These are phyloP conservation scores for Pyrenochaeta sp. DNA, from an alignment of 2,329 filamentous ascomycete species.

Conservation along the genomic window DNA sequence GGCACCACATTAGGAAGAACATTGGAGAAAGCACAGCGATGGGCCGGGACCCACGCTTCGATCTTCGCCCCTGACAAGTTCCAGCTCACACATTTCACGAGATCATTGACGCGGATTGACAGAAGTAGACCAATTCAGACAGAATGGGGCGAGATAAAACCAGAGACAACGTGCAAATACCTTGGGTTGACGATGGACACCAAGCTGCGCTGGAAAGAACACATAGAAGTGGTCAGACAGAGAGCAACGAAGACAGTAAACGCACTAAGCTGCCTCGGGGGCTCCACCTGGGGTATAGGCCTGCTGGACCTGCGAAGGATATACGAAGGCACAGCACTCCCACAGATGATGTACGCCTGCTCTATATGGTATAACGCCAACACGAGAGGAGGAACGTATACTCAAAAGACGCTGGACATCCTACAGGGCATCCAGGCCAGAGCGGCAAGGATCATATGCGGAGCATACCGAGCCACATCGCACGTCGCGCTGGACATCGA, in stretches of 20 bases:
- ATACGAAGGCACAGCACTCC: slow-evolving; percentile 37
- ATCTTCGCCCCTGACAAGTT: slow-evolving; percentile 40
- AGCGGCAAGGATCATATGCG: slow-evolving; percentile 26
- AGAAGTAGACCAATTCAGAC: slow-evolving; percentile 14
- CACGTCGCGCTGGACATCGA: slow-evolving; percentile 26
- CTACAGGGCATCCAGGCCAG: slow-evolving; percentile 26
- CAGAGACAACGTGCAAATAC: slow-evolving; percentile 16
- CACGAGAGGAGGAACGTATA: slow-evolving; percentile 19
- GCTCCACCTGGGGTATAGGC: slow-evolving; percentile 23
- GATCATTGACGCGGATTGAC: slow-evolving; percentile 17
- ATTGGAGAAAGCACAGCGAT: slow-evolving; percentile 22
- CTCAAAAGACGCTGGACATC: slow-evolving; percentile 17
- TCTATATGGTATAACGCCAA: slow-evolving; percentile 30
- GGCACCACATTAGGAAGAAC: slow-evolving; percentile 19
- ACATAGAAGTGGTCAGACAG: slow-evolving; percentile 16
- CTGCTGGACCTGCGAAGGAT: slow-evolving; percentile 25
- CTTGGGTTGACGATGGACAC: slow-evolving; percentile 26
- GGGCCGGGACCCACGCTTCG: slow-evolving; percentile 30
- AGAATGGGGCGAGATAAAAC: slow-evolving; percentile 23
- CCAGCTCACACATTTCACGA: slow-evolving; percentile 37
- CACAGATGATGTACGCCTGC: slow-evolving; percentile 40
- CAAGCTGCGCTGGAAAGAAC: slow-evolving; percentile 15
- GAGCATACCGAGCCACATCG: slow-evolving; percentile 31
- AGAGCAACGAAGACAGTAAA: slow-evolving; percentile 19
- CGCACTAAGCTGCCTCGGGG: slow-evolving; percentile 16